Evolutionary conservation across 1,284 basidiomycete genomes (phyloP).

Genomic region (Ganoderma meredithae): DNA sequence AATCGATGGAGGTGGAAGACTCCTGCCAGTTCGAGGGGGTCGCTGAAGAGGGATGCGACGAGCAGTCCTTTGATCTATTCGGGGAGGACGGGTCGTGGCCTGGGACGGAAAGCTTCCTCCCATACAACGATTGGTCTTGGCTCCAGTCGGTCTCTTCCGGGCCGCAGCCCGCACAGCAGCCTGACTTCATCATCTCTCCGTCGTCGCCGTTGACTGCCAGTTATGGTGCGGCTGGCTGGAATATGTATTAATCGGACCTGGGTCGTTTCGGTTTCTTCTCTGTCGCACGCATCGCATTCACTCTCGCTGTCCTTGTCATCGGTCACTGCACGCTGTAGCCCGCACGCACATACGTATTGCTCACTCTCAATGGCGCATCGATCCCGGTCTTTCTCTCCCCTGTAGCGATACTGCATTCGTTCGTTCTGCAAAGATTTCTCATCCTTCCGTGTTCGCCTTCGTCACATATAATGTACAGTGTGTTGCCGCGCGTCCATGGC

Average conservation of each 20-base stretch:
- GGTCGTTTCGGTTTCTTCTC: background rate
- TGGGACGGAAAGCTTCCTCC: slow-evolving; percentile 6
- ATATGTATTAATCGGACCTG: slow-evolving; percentile 4
- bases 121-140: slow-evolving; percentile 28
- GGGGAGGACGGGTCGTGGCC: slow-evolving; percentile 14
- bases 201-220: background rate
- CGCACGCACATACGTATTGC: slow-evolving; percentile 14
- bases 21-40: slow-evolving; percentile 8
- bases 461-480: background rate
- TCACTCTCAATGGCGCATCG: slow-evolving; percentile 15
- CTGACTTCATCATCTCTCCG: background rate
- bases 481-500: background rate
- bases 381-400: slow-evolving; percentile 5
- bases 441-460: background rate
- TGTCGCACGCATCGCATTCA: slow-evolving; percentile 6
- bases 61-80: slow-evolving; percentile 11
- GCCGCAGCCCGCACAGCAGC: background rate
- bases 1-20: slow-evolving; percentile 25
- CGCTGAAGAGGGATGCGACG: slow-evolving; percentile 20
- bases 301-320: slow-evolving; percentile 13
- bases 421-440: slow-evolving; percentile 15
- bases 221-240: background rate
- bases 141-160: background rate
- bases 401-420: slow-evolving; percentile 24
- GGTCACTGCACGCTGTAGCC: slow-evolving; percentile 17